Base-by-base conservation (phyloP, 768 basidiomycete genomes). In the Gymnopilus junonius region DNA sequence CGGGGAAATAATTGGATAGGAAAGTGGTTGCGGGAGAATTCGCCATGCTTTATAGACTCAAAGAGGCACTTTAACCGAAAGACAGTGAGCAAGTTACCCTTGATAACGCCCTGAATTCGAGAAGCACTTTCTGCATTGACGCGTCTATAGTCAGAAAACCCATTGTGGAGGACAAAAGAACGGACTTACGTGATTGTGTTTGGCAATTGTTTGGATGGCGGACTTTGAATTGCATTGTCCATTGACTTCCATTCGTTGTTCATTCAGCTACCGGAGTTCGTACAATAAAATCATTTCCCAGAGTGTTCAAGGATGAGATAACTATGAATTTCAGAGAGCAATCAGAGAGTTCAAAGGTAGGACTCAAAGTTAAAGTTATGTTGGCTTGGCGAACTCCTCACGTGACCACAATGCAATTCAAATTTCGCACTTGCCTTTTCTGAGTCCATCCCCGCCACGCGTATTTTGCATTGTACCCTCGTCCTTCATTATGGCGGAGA, bases 401-500 rank as follows among this genome's bases (percentile, higher is more conserved):
- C 50, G 61, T 60, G 55, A 50, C 31, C 21, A 64, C 45, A 58
- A 58, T 54, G 40, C 45, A 65, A 42, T 40, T 40, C 54, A 32
- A 54, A 54, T 14, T 54, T 55, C 50, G 56, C 42, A 42, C 34
- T 40, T 55, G 23, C 23, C 40, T 40, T 58, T 21, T 31, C n/a
- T 6, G 25, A 32, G 12, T 27, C 39, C 50, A 40, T 58, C 55
- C 27, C 34, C 59, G 45, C 39, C 32, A 8, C 31, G 27, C 54
- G 17, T 29, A 15, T 51, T 32, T 23, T 31, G n/a, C 23, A 29
- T 37, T 46, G 32, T 55, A 55, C 55, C 54, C 34, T 45, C 29
- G 40, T 35, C 35, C 29, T 43, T 27, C 55, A 71, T 58, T 70
- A 80, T 81, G 80, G 68, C 79, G 20, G 79, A 80, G 55, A 10